These are phyloP conservation scores for Eucalyptus tenuipes DNA, from an alignment of 345 rosid genomes.

Conservation along the genomic window DNA sequence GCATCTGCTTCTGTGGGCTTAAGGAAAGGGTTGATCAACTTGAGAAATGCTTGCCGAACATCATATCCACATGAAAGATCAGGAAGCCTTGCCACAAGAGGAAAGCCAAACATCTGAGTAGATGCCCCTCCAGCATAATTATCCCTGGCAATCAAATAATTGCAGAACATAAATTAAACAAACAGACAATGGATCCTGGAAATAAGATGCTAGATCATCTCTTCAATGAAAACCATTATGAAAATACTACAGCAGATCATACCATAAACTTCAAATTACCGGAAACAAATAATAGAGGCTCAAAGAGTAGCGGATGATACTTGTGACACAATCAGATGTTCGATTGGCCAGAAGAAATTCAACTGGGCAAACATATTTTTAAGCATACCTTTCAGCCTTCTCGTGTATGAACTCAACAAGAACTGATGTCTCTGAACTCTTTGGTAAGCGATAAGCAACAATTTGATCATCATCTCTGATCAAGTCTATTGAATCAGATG, in stretches of 20 bases:
- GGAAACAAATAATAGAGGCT: not conserved
- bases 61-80: slow-evolving; percentile 23
- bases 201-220: not conserved
- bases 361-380: not conserved
- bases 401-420: slow-evolving; percentile 39
- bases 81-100: slow-evolving; percentile 32
- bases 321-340: not conserved
- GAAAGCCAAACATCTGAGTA: slow-evolving; percentile 32
- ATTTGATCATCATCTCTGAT: slow-evolving; percentile 56
- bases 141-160: not conserved
- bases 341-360: not conserved
- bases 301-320: not conserved
- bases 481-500: slow-evolving; percentile 40
- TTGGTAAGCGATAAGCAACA: slow-evolving; percentile 50
- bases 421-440: slow-evolving; percentile 19
- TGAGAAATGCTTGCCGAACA: slow-evolving; percentile 19
- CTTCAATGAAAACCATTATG: not conserved
- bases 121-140: not conserved
- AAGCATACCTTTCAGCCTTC: slow-evolving; percentile 27
- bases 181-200: not conserved
- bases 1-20: slow-evolving; percentile 22
- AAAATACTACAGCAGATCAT: not conserved
- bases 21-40: slow-evolving; percentile 37
- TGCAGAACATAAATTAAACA: not conserved
- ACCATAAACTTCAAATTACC: not conserved